Percentiles rank a stretch among this genome's conserved stretches.
These are phyloP conservation scores for Kurtzmaniella quercitrusa DNA, from an alignment of 1,139 yeast genomes.

Conservation along the genomic window DNA sequence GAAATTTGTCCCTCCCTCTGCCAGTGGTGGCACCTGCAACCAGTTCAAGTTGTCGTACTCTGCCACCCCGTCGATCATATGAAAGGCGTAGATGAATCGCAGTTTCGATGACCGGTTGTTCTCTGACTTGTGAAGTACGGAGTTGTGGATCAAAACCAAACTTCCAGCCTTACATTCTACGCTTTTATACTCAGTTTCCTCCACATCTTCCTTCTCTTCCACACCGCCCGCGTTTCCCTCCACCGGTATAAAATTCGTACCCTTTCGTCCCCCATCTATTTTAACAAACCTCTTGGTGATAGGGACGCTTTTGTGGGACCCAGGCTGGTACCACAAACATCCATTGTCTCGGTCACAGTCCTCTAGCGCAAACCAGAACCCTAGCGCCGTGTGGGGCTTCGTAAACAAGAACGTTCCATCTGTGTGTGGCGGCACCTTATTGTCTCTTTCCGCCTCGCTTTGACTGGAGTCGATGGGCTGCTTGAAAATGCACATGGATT, in stretches of 20 bases:
- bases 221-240: conserved; percentile 13
- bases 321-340: conserved; percentile 69
- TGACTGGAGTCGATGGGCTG: conserved; percentile 43
- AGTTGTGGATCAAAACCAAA: conserved; percentile 62
- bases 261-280: conserved; percentile 40
- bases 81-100: conserved; percentile 77
- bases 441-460: conserved; percentile 41
- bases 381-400: conserved; percentile 66
- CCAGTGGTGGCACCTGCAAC: conserved; percentile 67
- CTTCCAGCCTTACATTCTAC: conserved; percentile 72
- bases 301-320: conserved; percentile 59
- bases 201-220: conserved; percentile 17
- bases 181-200: conserved; percentile 36
- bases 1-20: conserved; percentile 58
- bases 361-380: conserved; percentile 81
- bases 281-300: conserved; percentile 66
- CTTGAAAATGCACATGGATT: conserved; percentile 77
- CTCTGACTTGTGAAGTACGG: conserved; percentile 70
- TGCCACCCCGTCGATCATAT: conserved; percentile 62
- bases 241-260: conserved; percentile 46
- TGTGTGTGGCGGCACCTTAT: conserved; percentile 73
- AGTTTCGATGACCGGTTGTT: conserved; percentile 51
- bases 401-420: conserved; percentile 75
- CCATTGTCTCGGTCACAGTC: conserved; percentile 69
- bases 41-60: conserved; percentile 64